Conservation (phyloP, 257 asterid genomes). For the Penstemon barbatus region DNA sequence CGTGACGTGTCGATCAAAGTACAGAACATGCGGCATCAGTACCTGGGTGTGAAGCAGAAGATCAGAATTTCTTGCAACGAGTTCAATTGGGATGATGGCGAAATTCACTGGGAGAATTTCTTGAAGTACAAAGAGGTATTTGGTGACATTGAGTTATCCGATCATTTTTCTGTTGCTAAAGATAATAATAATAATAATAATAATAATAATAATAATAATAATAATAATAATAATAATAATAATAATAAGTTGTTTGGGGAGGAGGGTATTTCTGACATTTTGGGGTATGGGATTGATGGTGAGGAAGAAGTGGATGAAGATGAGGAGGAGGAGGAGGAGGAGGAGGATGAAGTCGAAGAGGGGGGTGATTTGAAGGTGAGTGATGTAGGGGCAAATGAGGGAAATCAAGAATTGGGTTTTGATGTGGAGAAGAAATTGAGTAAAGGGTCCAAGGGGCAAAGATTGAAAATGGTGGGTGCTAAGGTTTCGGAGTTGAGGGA, state of each 20-base stretch:
- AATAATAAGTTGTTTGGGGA: conserved; percentile 33
- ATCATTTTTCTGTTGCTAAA: neutral
- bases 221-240: neutral
- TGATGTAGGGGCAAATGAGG: conserved; percentile 38
- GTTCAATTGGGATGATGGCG: conserved; percentile 89
- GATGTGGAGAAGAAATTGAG: conserved; percentile 35
- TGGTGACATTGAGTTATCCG: conserved; percentile 77
- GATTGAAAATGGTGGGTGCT: conserved; percentile 53
- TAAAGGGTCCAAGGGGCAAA: conserved; percentile 39
- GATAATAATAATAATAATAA: neutral
- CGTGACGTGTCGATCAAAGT: conserved; percentile 94
- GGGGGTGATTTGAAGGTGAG: conserved; percentile 28
- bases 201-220: neutral
- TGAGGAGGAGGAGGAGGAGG: conserved; percentile 31
- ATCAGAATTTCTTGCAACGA: conserved; percentile 57
- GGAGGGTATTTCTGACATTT: conserved; percentile 38
- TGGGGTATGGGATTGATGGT: conserved; percentile 54
- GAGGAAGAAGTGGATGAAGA: conserved; percentile 52
- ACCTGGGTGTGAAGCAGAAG: conserved; percentile 92
- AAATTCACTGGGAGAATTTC: conserved; percentile 92
- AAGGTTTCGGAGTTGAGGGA: conserved; percentile 58
- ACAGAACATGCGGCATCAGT: conserved; percentile 98
- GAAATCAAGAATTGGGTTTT: conserved; percentile 34
- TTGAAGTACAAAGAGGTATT: conserved; percentile 80
- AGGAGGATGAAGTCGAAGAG: conserved; percentile 37